Percentiles rank a stretch among this genome's conserved stretches.
Evolutionary conservation across 2,329 filamentous ascomycete genomes (phyloP).

Genomic region (Zalaria sp.): DNA sequence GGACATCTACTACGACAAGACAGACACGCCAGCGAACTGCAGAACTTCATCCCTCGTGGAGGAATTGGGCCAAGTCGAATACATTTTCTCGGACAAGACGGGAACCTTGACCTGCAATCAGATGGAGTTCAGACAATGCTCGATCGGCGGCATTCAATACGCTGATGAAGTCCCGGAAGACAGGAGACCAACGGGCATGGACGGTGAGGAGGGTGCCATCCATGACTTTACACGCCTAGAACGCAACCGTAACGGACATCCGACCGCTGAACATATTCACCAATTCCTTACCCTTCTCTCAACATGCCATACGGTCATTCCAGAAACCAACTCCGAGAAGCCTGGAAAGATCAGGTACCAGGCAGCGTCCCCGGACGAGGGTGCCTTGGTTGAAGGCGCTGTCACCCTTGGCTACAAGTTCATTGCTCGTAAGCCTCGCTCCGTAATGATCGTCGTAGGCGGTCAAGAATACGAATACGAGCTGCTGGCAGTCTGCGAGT

Average conservation of each 20-base stretch:
- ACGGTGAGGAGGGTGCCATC: slow-evolving; percentile 64
- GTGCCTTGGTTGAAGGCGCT: slow-evolving; percentile 88
- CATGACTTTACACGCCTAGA: slow-evolving; percentile 69
- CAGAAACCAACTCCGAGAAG: slow-evolving; percentile 68
- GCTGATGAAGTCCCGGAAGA: slow-evolving; percentile 87
- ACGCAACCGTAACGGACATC: slow-evolving; percentile 50
- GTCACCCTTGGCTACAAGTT: slow-evolving; percentile 78
- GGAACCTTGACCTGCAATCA: slow-evolving; percentile 94
- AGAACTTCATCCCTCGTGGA: slow-evolving; percentile 93
- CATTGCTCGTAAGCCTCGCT: slow-evolving; percentile 73
- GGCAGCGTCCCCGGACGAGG: slow-evolving; percentile 92
- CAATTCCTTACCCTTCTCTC: slow-evolving; percentile 80
- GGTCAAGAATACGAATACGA: slow-evolving; percentile 71
- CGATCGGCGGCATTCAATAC: slow-evolving; percentile 88
- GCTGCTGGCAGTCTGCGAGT: slow-evolving; percentile 91
- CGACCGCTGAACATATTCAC: slow-evolving; percentile 48
- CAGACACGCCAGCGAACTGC: slow-evolving; percentile 88
- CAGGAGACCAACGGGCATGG: slow-evolving; percentile 56
- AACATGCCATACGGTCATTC: slow-evolving; percentile 95
- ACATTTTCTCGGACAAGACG: slow-evolving; percentile 97
- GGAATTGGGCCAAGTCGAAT: slow-evolving; percentile 95
- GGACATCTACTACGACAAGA: slow-evolving; percentile 95
- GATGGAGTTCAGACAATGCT: slow-evolving; percentile 97
- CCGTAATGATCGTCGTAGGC: slow-evolving; percentile 68
- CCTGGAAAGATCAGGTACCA: slow-evolving; percentile 86